Base-by-base conservation (phyloP, 1,284 basidiomycete genomes). In the Pseudozyma hubeiensis region DNA sequence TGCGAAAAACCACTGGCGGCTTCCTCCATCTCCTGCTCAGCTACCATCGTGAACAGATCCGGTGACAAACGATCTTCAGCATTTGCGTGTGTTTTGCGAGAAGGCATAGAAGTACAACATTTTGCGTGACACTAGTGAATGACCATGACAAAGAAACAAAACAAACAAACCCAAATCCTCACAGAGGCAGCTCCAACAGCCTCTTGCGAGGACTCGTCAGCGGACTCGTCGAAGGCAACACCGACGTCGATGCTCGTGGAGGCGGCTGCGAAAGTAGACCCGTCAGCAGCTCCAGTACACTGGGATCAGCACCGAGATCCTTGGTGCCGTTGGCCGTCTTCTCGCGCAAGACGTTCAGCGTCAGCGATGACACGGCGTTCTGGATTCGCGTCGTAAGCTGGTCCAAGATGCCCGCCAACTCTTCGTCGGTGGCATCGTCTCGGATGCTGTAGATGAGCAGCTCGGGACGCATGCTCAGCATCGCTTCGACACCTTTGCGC, bases 371-470 rank as follows among this genome's bases (percentile, higher is more conserved):
- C 1, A 79, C 58, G 5, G 76, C 68, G 53, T 82, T 82, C 62
- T 68, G 63, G 40, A 81, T 80, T 4, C 81, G 74, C 34, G 73
- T 81, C 35, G 84, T 66, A 55, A 86, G 75, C 54, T 82, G 79
- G 34, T 72, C 65, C 44, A 84, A 54, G 30, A 82, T 67, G 10
- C 67, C 66, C 8, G 73, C 67, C n/a, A 84, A 59, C 59, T 84
- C 82, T 47, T 80, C 72, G 48, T 84, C 82, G 34, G 82, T 79
- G 1, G 81, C 81, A 52, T 84, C 82, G 53, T 84, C 82, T 10
- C 82, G 77, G n/a, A 78, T 61, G 37, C 71, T 64, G 47, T 75
- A 75, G 48, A 80, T 71, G 7, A 81, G 69, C 62, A 83, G 53
- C 58, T 84, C 82, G 5, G 82, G 82, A 4, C 64, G 62, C 30